Evolutionary conservation across 352 stramenopile genomes (phyloP), one percentile per base, ranked within the genome.

Genomic region (Phytopythium aichiense): DNA sequence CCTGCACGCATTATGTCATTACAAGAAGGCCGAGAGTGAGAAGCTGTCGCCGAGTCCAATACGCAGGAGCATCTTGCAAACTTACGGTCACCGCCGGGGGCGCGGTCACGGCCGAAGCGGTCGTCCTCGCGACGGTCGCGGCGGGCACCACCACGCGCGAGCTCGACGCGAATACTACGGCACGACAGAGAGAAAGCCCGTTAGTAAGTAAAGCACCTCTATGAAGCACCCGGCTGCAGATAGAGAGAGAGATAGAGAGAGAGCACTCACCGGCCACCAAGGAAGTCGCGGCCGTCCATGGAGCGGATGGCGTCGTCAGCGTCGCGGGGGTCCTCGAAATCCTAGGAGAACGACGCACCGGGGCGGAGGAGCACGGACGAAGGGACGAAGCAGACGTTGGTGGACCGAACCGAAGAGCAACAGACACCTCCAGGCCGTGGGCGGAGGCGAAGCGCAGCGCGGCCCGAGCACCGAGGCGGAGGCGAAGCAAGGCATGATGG

Each of bases 241-340:
- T 5, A 42, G 22, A 31, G 4, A 31, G 28, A 31, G 28, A 31
- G 28, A 31, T 2, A 31, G 28, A 31, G 28, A 31, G 28, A 31
- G 28, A 31, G 28, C 28, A 45, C 70, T 61, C 74, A 94, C 84
- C 84, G 77, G 77, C 84, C 86, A 65, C 86, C 86, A 58, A 95
- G 79, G 72, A 93, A 91, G 67, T 95, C 86, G 33, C 81, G 83
- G 56, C 84, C 84, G 64, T 95, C 84, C 84, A 95, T 93, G 23
- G 79, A 88, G 68, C 81, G 83, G 71, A 95, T 95, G 49, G 86
- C 80, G 61, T 95, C 86, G 51, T 95, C 86, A 58, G 86, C 86
- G 63, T 95, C 86, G 66, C 86, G 84, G 60, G 86, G 86, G 79
- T 95, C 86, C 81, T 95, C 86, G 55, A 93, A 95, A 72, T 95